Evolutionary conservation across 1,139 yeast species (phyloP).

Genomic region (Tardiomyces digboiensis): DNA sequence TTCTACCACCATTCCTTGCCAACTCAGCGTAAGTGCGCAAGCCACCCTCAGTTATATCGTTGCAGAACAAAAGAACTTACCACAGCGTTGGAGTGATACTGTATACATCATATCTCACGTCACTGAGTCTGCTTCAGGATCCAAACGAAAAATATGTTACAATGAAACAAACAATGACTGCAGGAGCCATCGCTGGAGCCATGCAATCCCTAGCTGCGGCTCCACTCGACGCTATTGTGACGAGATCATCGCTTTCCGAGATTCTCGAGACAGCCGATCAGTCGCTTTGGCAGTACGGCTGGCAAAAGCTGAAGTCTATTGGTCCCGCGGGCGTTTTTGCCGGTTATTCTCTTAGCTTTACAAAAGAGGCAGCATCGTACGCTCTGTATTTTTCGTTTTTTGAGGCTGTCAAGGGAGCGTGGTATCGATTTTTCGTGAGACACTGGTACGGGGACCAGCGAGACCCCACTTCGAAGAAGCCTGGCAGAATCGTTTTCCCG

Average conservation of each 20-base stretch:
- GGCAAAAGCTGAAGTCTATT: constrained; percentile 55
- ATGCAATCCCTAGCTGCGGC: constrained; percentile 90
- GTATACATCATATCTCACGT: constrained; percentile 67
- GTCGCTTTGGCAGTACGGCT: constrained; percentile 70
- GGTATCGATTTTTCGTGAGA: constrained; percentile 9
- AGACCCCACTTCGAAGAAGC: constrained; percentile 7
- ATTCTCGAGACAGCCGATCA: constrained; percentile 58
- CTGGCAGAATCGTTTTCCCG: constrained; percentile 43
- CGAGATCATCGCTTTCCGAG: constrained; percentile 71
- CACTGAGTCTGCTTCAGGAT: constrained; percentile 20
- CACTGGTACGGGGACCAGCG: constrained; percentile 13
- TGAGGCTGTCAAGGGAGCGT: constrained; percentile 56
- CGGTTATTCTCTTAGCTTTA: constrained; percentile 66
- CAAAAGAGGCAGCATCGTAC: constrained; percentile 80
- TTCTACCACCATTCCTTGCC: constrained; percentile 74
- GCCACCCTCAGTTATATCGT: no score
- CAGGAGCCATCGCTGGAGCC: constrained; percentile 82
- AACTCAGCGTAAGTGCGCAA: constrained; percentile 45
- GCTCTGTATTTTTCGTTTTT: constrained; percentile 80
- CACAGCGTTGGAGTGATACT: constrained; percentile 61
- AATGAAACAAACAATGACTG: constrained; percentile 53
- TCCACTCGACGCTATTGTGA: constrained; percentile 85
- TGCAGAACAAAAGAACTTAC: neutral
- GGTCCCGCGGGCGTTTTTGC: constrained; percentile 86
- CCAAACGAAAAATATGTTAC: constrained; percentile 17